Base-by-base conservation (phyloP, 208 protist genomes). In the Naegleria fowleri region DNA sequence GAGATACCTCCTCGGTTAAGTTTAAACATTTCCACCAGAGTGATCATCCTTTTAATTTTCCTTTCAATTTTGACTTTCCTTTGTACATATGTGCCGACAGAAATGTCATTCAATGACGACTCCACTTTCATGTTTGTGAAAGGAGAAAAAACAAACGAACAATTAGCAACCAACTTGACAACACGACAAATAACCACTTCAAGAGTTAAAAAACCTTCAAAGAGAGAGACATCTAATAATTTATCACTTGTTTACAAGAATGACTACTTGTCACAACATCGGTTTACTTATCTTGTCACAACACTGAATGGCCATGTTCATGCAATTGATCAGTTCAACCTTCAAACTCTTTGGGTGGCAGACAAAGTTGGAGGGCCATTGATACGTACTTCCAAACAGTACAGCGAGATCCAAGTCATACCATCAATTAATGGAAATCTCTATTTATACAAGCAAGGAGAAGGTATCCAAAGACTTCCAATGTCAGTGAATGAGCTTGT, bases 371-470 rank as follows among this genome's bases (percentile, higher is more conserved):
- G 85, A 22, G 85, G 85, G 11, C 39, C 85, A 59, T 13, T 88
- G 6, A 25, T 58, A 39, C 7, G 9, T n/a, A 39, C 41, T 33
- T 43, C 39, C 0, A 88, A 39, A 39, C 9, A 29, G 25, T 38
- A 48, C 58, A n/a, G 7, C 6, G 43, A 88, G 9, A 88, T 39
- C 33, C 39, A 58, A 16, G n/a, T 67, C 0, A 67, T 89, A 39
- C 86, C 86, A 36, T 89, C 86, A 7, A 38, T 89, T 29, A 89
- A 52, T 52, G 86, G 86, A 41, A 89, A 89, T 67, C 5, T 89
- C 3, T 89, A 88, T 58, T 15, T 88, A 11, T 58, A 40, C 36
- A 40, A 16, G 67, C 2, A 38, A 5, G 11, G 6, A 25, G n/a
- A 38, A 38, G 48, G 48, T 5, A 55, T 89, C 11, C 5, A 89